These are phyloP conservation scores for Ophiostoma perfectum DNA, from an alignment of 2,329 filamentous ascomycete genomes.

Conservation along the genomic window DNA sequence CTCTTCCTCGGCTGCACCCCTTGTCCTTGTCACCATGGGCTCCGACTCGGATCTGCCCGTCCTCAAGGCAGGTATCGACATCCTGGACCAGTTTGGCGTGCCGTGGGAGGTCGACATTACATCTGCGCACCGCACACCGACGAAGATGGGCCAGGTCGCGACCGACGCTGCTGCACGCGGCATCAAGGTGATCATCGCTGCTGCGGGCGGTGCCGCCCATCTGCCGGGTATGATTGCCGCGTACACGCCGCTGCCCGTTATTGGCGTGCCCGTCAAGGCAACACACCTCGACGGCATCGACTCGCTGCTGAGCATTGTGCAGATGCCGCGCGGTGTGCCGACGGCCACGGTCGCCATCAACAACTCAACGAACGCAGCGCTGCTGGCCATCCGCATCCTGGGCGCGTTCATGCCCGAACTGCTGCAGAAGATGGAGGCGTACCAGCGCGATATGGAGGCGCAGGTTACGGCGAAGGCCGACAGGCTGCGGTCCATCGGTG, in stretches of 20 bases:
- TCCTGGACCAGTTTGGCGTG: conserved; percentile 65
- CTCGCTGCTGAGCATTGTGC: conserved; percentile 65
- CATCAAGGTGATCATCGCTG: conserved; percentile 69
- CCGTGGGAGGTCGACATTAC: conserved; percentile 70
- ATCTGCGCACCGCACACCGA: conserved; percentile 70
- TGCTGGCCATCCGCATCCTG: conserved; percentile 26
- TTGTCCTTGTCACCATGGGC: conserved; percentile 77
- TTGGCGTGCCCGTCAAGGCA: conserved; percentile 71
- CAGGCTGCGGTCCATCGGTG: conserved; percentile 50
- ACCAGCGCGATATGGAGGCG: conserved; percentile 54
- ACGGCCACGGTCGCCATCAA: conserved; percentile 74
- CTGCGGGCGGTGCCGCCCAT: conserved; percentile 67
- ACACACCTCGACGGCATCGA: conserved; percentile 67
- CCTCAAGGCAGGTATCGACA: conserved; percentile 59
- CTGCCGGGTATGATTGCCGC: conserved; percentile 71
- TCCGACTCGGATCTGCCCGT: conserved; percentile 71
- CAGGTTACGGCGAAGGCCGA: conserved; percentile 60
- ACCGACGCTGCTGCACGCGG: conserved; percentile 57
- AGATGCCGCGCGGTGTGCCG: conserved; percentile 56
- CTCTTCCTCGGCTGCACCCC: conserved; percentile 38
- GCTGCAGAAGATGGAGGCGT: conserved; percentile 50
- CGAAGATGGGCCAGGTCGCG: conserved; percentile 63
- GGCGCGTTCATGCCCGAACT: conserved; percentile 43
- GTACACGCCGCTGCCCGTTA: conserved; percentile 66
- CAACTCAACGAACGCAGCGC: conserved; percentile 65